These are phyloP conservation scores for Xerophyta viscosa DNA, from an alignment of 106 monocot species.

Conservation along the genomic window DNA sequence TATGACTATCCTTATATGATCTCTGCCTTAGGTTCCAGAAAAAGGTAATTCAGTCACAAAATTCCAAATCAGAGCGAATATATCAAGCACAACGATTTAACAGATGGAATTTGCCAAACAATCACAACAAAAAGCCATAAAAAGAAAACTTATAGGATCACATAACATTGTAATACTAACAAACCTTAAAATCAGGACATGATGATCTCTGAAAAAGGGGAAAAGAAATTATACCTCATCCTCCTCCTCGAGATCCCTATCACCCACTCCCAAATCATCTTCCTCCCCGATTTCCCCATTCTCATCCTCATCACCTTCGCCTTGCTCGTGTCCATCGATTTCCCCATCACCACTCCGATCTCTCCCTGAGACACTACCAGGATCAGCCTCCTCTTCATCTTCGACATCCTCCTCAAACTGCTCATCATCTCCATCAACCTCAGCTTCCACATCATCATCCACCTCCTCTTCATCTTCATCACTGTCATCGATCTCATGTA, in stretches of 20 bases:
- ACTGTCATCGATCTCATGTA: conserved; percentile 43
- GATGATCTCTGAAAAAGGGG: no score
- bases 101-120: no score
- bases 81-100: no score
- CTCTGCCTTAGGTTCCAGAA: no score
- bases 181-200: no score
- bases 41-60: no score
- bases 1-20: no score
- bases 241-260: conserved; percentile 31
- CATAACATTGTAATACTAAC: no score
- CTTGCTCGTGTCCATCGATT: conserved; percentile 64
- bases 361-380: conserved; percentile 22
- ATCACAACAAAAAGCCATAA: no score
- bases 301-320: conserved; percentile 51
- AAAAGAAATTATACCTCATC: conserved; percentile 64
- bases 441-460: conserved; percentile 20
- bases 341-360: conserved; percentile 38
- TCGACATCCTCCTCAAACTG: conserved; percentile 31
- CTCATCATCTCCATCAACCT: conserved; percentile 28
- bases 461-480: conserved; percentile 38
- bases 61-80: no score
- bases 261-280: conserved; percentile 40
- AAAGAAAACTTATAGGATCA: no score
- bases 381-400: conserved; percentile 22
- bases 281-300: conserved; percentile 63